Conservation (phyloP, 1,139 yeast species). For the Taphrina deformans region DNA sequence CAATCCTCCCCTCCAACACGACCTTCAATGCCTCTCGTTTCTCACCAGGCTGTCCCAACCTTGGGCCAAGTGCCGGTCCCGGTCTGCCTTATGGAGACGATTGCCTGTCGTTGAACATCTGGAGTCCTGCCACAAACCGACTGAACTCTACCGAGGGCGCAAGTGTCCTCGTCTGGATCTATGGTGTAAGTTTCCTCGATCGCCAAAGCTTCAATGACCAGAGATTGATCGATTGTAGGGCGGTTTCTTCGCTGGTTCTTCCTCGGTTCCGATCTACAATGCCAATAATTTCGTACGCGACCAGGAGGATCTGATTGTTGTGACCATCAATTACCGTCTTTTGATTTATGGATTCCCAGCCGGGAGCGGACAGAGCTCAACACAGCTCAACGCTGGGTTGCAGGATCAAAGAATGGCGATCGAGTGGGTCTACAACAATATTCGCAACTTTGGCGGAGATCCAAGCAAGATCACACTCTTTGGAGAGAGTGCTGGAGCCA, state of each 20-base stretch:
- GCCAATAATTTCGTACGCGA: slow-evolving; percentile 22
- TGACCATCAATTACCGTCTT: slow-evolving; percentile 14
- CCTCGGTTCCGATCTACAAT: neutral
- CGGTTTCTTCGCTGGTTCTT: slow-evolving; percentile 13
- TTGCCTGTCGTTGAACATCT: slow-evolving; percentile 29
- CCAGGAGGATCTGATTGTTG: slow-evolving; percentile 19
- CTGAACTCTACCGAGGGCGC: slow-evolving; percentile 4
- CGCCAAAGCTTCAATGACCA: neutral
- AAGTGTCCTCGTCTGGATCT: slow-evolving; percentile 22
- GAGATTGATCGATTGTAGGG: neutral
- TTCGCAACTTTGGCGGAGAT: slow-evolving; percentile 46
- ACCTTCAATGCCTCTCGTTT: slow-evolving; percentile 8
- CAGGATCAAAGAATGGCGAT: slow-evolving; percentile 46
- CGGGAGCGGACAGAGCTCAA: slow-evolving; percentile 13
- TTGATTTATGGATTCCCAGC: slow-evolving; percentile 25
- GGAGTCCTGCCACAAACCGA: slow-evolving; percentile 25
- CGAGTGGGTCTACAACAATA: slow-evolving; percentile 47
- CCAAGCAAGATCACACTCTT: slow-evolving; percentile 36
- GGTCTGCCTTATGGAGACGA: slow-evolving; percentile 14
- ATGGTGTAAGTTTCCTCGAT: slow-evolving; percentile 1
- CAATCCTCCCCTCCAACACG: neutral
- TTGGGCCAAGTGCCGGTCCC: neutral
- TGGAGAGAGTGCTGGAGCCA: slow-evolving; percentile 48
- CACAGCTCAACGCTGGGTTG: slow-evolving; percentile 43
- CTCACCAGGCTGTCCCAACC: slow-evolving; percentile 14